Percentiles rank a stretch among this genome's conserved stretches.
These are phyloP conservation scores for Trichoderma sp. DNA, from an alignment of 2,329 filamentous ascomycete species.

Conservation along the genomic window DNA sequence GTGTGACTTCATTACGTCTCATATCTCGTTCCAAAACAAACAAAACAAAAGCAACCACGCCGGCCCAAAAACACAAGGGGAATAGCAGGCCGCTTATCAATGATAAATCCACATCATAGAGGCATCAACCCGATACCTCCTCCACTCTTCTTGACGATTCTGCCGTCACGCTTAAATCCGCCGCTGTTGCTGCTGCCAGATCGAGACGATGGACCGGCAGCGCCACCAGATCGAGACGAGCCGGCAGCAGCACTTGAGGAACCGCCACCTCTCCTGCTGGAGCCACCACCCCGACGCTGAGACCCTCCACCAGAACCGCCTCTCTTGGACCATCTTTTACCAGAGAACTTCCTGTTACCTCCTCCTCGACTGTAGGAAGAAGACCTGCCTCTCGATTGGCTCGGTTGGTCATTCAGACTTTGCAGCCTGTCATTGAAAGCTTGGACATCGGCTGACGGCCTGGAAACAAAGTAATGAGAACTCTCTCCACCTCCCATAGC, in stretches of 20 bases:
- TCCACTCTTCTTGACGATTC: constrained; percentile 37
- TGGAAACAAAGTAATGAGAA: constrained; percentile 51
- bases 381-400: constrained; percentile 29
- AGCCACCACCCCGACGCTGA: constrained; percentile 34
- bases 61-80: background rate
- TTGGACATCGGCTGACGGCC: constrained; percentile 34
- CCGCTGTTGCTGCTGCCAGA: constrained; percentile 24
- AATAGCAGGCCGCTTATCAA: background rate
- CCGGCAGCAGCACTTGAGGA: background rate
- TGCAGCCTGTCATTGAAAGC: constrained; percentile 39
- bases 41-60: background rate
- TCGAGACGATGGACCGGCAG: constrained; percentile 24
- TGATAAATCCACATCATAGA: constrained; percentile 29
- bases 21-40: background rate
- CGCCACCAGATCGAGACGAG: no score
- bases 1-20: background rate
- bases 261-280: constrained; percentile 35
- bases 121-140: constrained; percentile 44
- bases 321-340: constrained; percentile 35
- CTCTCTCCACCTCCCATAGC: constrained; percentile 42
- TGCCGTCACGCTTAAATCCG: constrained; percentile 32
- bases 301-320: constrained; percentile 31
- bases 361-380: constrained; percentile 30
- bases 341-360: constrained; percentile 33
- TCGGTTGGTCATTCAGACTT: constrained; percentile 31